A percentile compares a stretch with the other conserved stretches of the same genome.
Evolutionary conservation across 768 basidiomycete species (phyloP).

Genomic region (Russula abietina): DNA sequence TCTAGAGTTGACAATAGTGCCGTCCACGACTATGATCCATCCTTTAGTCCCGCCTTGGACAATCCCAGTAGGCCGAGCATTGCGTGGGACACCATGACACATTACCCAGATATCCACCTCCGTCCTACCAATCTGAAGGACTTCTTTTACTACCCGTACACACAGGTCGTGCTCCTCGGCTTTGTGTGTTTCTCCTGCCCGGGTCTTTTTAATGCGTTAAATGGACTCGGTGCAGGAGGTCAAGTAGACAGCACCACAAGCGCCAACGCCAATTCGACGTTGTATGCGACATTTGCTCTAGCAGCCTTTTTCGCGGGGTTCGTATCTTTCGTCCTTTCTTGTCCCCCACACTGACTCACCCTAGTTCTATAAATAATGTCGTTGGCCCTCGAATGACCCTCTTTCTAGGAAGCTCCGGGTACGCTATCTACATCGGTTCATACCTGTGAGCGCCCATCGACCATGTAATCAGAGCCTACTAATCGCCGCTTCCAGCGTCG

Average conservation of each 20-base stretch:
- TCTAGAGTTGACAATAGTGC: not conserved
- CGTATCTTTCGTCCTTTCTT: constrained; percentile 22
- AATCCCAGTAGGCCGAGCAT: constrained; percentile 9
- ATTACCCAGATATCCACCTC: constrained; percentile 32
- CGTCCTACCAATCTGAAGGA: constrained; percentile 49
- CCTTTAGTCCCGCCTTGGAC: not conserved
- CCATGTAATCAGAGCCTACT: not conserved
- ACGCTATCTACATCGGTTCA: constrained; percentile 68
- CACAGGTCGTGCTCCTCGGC: constrained; percentile 58
- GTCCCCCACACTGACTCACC: not conserved
- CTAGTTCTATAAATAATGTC: constrained; percentile 71
- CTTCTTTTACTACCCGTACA: constrained; percentile 52
- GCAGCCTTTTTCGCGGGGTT: constrained; percentile 68
- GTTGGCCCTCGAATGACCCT: constrained; percentile 74
- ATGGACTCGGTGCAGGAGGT: constrained; percentile 75
- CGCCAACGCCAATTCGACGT: constrained; percentile 62
- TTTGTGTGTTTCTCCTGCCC: constrained; percentile 55
- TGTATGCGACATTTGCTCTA: constrained; percentile 60
- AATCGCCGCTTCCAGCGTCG: constrained; percentile 38
- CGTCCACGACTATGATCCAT: not conserved
- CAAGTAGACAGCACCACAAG: constrained; percentile 59
- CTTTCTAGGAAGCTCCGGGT: constrained; percentile 66
- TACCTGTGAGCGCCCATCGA: constrained; percentile 49
- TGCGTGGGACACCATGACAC: constrained; percentile 3
- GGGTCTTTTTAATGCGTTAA: constrained; percentile 76